Percentiles rank a stretch among this genome's conserved stretches.
These are phyloP conservation scores for Prunus yedoensis DNA, from an alignment of 331 rosid genomes.

Conservation along the genomic window DNA sequence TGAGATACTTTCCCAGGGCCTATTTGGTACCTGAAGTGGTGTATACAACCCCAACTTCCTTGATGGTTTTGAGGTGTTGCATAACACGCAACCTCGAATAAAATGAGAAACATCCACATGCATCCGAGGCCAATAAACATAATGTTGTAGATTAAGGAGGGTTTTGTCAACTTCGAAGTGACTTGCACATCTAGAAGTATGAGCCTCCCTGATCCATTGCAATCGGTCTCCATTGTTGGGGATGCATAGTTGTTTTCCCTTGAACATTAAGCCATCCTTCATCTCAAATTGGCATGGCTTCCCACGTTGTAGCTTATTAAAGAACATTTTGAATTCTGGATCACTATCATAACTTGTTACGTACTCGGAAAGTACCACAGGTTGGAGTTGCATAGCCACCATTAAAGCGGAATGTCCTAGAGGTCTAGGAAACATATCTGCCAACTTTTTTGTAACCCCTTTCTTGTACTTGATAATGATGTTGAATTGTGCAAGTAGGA, in stretches of 20 bases:
- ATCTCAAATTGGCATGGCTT: too few species aligned
- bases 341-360: background rate
- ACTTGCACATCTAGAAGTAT: background rate
- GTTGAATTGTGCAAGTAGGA: background rate
- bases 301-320: too few species aligned
- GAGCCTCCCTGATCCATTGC: background rate
- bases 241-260: background rate
- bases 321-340: too few species aligned
- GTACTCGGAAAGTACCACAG: background rate
- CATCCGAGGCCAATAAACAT: background rate
- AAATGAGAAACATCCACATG: background rate
- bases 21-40: background rate
- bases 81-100: background rate
- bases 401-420: background rate
- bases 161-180: background rate
- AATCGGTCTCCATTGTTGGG: background rate
- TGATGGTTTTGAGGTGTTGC: background rate
- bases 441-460: background rate
- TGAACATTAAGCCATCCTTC: too few species aligned
- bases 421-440: background rate
- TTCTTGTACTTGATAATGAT: slow-evolving; percentile 8
- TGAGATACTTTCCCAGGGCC: slow-evolving; percentile 1
- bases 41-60: background rate
- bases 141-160: too few species aligned
- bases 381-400: background rate